phyloP scores from a whole-genome alignment of 208 protist species.

The Naegleria fowleri region DNA sequence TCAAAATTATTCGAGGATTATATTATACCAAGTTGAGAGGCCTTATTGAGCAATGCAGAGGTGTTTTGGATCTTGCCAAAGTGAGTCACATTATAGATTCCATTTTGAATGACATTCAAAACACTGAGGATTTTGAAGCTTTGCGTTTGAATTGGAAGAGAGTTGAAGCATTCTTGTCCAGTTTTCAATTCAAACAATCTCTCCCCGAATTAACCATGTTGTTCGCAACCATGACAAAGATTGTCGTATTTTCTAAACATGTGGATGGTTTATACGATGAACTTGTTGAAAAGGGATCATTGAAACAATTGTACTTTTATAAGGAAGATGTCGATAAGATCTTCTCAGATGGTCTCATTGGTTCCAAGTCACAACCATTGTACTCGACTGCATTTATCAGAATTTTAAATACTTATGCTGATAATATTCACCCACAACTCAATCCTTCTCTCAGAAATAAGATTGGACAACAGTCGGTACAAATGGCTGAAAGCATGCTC shows the following conservation, averaged over 20 bases:
- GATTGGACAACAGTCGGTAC: not conserved
- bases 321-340: not conserved
- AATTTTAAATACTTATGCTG: not conserved
- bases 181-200: slow-evolving; percentile 18
- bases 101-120: not conserved
- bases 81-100: not conserved
- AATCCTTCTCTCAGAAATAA: not conserved
- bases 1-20: not conserved
- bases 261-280: not conserved
- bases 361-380: not conserved
- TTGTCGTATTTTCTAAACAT: not conserved
- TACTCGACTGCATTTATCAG: not conserved
- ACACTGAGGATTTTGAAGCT: not conserved
- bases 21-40: not conserved
- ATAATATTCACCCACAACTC: not conserved
- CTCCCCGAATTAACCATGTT: not conserved
- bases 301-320: slow-evolving; percentile 18
- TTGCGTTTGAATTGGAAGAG: slow-evolving; percentile 28
- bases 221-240: not conserved
- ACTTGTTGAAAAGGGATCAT: not conserved
- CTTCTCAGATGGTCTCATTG: not conserved
- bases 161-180: not conserved
- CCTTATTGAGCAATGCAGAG: not conserved
- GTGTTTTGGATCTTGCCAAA: not conserved
- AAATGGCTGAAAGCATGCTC: not conserved